Conservation (phyloP, 306 rosid species). For the Amphicarpaea edgeworthii region DNA sequence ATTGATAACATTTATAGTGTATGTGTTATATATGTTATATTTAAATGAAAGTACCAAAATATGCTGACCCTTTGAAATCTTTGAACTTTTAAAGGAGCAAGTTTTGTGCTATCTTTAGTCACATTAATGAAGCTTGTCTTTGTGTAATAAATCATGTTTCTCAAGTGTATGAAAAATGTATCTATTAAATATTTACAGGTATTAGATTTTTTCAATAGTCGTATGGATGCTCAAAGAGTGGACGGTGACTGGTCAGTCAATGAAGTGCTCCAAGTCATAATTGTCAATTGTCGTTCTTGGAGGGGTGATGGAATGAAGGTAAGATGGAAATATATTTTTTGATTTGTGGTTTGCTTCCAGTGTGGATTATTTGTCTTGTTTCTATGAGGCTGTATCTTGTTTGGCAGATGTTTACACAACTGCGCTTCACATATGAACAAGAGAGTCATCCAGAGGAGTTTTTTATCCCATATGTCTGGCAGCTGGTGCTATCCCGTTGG, state of each 20-base stretch:
- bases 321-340: slow-evolving; percentile 31
- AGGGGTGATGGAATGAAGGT: slow-evolving; percentile 99
- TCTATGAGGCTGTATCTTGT: slow-evolving; percentile 27
- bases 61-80: slow-evolving; percentile 19
- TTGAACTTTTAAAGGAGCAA: slow-evolving; percentile 35
- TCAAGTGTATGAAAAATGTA: slow-evolving; percentile 25
- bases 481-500: slow-evolving; percentile 90
- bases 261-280: slow-evolving; percentile 91
- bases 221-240: slow-evolving; percentile 87
- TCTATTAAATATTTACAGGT: slow-evolving; percentile 63
- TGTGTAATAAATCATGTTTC: slow-evolving; percentile 13
- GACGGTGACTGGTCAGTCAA: slow-evolving; percentile 94
- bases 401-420: slow-evolving; percentile 90
- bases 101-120: slow-evolving; percentile 20
- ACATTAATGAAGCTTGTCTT: slow-evolving; percentile 10
- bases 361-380: slow-evolving; percentile 34
- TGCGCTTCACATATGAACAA: slow-evolving; percentile 98
- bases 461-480: slow-evolving; percentile 96
- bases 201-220: slow-evolving; percentile 94
- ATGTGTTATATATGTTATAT: slow-evolving; percentile 43
- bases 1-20: slow-evolving; percentile 93
- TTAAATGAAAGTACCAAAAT: neutral
- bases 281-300: slow-evolving; percentile 93
- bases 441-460: slow-evolving; percentile 98
- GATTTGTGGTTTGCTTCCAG: slow-evolving; percentile 27